These are phyloP conservation scores for Schizosaccharomyces octosporus DNA, from an alignment of 805 yeast species.

Conservation along the genomic window DNA sequence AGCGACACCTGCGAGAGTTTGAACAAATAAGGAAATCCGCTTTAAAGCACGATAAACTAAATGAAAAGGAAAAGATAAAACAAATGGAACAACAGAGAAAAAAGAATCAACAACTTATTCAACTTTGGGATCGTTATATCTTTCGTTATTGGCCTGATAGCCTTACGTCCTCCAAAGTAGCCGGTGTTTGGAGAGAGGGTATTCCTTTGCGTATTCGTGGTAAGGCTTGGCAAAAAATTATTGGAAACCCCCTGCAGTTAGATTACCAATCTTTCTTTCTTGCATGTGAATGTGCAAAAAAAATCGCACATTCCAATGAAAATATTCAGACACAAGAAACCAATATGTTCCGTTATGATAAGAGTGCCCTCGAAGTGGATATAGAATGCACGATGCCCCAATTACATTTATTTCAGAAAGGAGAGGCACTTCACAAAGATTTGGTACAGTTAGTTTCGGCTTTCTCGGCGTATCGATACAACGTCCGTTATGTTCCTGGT, in stretches of 20 bases:
- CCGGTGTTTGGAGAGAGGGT: background rate
- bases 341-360: background rate
- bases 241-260: background rate
- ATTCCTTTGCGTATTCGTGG: background rate
- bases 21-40: background rate
- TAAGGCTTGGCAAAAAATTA: background rate
- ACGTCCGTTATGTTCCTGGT: background rate
- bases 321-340: background rate
- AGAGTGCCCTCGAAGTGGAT: background rate
- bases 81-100: background rate
- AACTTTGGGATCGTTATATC: background rate
- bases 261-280: background rate
- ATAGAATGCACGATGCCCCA: background rate
- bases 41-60: background rate
- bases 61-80: background rate
- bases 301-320: background rate
- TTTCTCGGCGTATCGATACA: background rate
- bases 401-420: background rate
- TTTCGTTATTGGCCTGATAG: background rate
- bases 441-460: background rate
- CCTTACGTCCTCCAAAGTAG: background rate
- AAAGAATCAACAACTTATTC: background rate
- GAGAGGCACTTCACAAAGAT: background rate
- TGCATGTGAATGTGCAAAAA: background rate
- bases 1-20: background rate